Evolutionary conservation across 2,329 filamentous ascomycete genomes (phyloP).

Genomic region (Rutstroemia sp.): DNA sequence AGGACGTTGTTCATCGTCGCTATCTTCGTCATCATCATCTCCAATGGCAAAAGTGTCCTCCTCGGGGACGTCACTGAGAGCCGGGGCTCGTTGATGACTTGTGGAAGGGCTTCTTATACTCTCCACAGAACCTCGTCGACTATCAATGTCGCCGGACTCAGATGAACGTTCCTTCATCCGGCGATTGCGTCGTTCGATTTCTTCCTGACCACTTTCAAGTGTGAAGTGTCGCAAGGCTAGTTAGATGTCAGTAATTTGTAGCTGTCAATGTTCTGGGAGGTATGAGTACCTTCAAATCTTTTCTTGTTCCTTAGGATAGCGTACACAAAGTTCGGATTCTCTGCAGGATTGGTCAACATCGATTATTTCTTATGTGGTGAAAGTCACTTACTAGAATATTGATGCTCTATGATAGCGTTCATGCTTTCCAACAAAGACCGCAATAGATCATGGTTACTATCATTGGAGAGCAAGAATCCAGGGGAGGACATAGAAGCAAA

Average conservation of each 20-base stretch:
- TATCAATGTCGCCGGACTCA: slow-evolving; percentile 40
- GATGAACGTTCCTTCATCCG: slow-evolving; percentile 55
- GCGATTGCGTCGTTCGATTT: slow-evolving; percentile 74
- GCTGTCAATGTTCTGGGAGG: background rate
- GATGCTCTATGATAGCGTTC: slow-evolving; percentile 83
- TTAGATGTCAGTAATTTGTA: background rate
- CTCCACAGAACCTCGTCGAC: slow-evolving; percentile 55
- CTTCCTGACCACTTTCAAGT: slow-evolving; percentile 82
- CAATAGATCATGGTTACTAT: slow-evolving; percentile 78
- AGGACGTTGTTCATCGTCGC: slow-evolving; percentile 41
- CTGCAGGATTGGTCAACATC: slow-evolving; percentile 26
- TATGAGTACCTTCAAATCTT: slow-evolving; percentile 56
- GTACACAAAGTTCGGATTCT: slow-evolving; percentile 76
- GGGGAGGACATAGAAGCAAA: slow-evolving; percentile 91
- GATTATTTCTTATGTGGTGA: background rate
- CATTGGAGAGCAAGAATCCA: slow-evolving; percentile 85
- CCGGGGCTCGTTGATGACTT: slow-evolving; percentile 44
- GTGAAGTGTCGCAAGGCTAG: slow-evolving; percentile 74
- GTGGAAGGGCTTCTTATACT: slow-evolving; percentile 56
- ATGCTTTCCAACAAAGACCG: slow-evolving; percentile 80
- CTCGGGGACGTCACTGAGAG: slow-evolving; percentile 62
- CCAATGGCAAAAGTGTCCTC: slow-evolving; percentile 88
- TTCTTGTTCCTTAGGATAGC: slow-evolving; percentile 72
- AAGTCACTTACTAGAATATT: slow-evolving; percentile 59
- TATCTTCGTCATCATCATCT: slow-evolving; percentile 61